A percentile compares a stretch with the other conserved stretches of the same genome.
Conservation (phyloP, 805 yeast species). For the Pichia cephalocereana region DNA sequence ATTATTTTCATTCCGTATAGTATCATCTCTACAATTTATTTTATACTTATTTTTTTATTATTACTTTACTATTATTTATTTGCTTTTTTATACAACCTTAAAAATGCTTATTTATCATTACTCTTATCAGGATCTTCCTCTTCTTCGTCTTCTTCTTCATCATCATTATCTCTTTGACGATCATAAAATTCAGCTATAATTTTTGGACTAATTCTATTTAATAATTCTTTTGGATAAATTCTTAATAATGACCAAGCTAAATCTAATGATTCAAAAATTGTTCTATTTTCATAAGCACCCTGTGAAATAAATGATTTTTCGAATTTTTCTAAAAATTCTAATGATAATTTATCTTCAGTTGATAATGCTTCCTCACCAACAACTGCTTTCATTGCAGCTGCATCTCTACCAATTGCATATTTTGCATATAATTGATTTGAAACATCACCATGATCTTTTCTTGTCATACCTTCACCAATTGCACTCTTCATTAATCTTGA, state of each 20-base stretch:
- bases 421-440: conserved; percentile 98
- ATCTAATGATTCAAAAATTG: conserved; percentile 89
- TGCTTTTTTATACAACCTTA: not conserved
- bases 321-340: conserved; percentile 95
- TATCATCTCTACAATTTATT: no score
- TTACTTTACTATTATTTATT: conserved; percentile 3
- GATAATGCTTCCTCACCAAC: conserved; percentile 99
- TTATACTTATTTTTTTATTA: not conserved
- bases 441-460: conserved; percentile 99
- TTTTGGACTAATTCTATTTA: conserved; percentile 98
- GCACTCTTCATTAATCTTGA: conserved; percentile 99
- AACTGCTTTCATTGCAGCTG: conserved; percentile 99
- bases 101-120: not conserved
- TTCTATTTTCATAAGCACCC: conserved; percentile 95
- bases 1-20: no score
- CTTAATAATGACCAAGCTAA: conserved; percentile 97
- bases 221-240: conserved; percentile 97
- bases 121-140: not conserved
- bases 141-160: conserved; percentile 10
- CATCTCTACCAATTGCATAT: conserved; percentile 99
- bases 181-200: conserved; percentile 93
- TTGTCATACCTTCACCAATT: conserved; percentile 99
- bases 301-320: conserved; percentile 93
- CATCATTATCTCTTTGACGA: conserved; percentile 58
- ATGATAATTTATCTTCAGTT: conserved; percentile 92